Conservation (phyloP, 768 basidiomycete species). For the Agaricus subrufescens region DNA sequence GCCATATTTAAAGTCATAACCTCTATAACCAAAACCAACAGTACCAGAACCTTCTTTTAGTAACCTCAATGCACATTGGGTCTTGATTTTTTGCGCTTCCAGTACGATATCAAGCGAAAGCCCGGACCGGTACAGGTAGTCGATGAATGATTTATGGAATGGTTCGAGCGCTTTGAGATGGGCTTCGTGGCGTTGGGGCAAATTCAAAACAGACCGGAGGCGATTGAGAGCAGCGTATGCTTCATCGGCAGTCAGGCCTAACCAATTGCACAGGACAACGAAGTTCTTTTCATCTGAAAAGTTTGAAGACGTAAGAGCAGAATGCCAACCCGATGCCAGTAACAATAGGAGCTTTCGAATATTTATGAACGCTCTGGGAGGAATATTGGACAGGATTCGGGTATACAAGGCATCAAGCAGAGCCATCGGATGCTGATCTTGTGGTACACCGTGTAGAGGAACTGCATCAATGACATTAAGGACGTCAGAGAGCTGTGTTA, state of each 20-base stretch:
- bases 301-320: no score
- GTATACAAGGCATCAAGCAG: slow-evolving; percentile 6
- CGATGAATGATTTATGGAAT: neutral
- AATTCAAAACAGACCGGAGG: no score
- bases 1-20: no score
- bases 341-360: neutral
- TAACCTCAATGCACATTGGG: neutral
- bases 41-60: neutral
- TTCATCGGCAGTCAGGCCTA: no score
- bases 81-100: neutral
- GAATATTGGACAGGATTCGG: neutral
- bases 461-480: neutral
- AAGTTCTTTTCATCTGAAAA: no score
- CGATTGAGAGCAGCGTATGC: no score
- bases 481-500: neutral
- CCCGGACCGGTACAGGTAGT: neutral
- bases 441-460: neutral
- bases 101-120: neutral
- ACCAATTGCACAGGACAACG: neutral
- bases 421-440: slow-evolving; percentile 1
- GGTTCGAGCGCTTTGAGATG: no score
- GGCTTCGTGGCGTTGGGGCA: no score
- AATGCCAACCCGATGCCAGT: neutral
- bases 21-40: no score
- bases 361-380: neutral